Evolutionary conservation across 495 filamentous ascomycete species (phyloP), one percentile per base, ranked within the genome.

Genomic region (Entonaema liquescens): DNA sequence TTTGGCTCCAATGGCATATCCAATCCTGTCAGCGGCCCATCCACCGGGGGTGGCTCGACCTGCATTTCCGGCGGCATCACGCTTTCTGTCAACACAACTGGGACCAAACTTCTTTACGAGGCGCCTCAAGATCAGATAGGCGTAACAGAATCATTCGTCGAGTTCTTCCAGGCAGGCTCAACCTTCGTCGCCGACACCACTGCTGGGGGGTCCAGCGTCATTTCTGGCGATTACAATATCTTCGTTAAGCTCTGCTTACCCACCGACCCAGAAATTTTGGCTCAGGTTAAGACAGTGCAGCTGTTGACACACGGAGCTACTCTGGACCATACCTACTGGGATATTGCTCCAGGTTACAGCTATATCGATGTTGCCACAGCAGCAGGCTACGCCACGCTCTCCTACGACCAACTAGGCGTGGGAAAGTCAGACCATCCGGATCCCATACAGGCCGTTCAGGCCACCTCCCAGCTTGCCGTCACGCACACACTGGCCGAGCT

Each of bases 381-480:
- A 42, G 55, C 71, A 33, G 80, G 82, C 17, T 81, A 81, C 58
- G 71, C 80, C 13, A 79, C 79, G 4, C 79, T 84, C 58, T 75
- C 73, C 29, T 83, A 82, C 68, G 81, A 83, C 70, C 82, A 81
- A 12, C 74, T 84, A 13, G 81, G 82, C 3, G 66, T 68, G 1
- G 82, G 82, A 11, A 19, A 40, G 1, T 81, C 79, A 1, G 70
- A 77, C 17, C 74, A 79, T 38, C 79, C 81, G 23, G 78, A 82
- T 61, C 75, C 80, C 5, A 71, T 76, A 36, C 70, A 79, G 54
- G 69, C 72, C 9, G 75, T 82, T 4, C 82, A 83, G 67, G 63
- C 65, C n/a, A 70, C 73, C n/a, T 49, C 81, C 23, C 71, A 82
- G 58, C 62, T 79, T 52, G 79, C 74, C n/a, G 76, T 84, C 36